Percentiles rank a stretch among this genome's conserved stretches.
Evolutionary conservation across 2,329 filamentous ascomycete genomes (phyloP).

Genomic region (Pestalotiopsis sp.): DNA sequence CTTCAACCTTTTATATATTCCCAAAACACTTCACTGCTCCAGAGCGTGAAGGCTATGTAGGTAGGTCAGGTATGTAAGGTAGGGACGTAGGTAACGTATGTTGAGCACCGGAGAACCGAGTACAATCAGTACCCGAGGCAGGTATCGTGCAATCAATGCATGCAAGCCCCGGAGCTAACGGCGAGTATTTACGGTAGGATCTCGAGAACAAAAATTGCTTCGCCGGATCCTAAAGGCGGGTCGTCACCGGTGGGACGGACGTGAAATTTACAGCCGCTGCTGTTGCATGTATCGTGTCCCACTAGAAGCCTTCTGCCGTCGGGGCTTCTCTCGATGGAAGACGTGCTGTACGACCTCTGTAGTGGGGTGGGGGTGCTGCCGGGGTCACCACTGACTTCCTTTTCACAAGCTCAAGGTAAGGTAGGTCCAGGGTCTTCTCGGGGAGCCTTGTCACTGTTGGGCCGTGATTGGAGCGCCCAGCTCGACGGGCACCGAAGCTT

Average conservation of each 20-base stretch:
- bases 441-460: conserved; percentile 4
- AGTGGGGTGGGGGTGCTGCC: not conserved
- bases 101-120: not conserved
- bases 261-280: not conserved
- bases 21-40: too few relatives aligned
- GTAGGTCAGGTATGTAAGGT: not conserved
- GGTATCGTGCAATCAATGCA: not conserved
- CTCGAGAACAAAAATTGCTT: not conserved
- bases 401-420: not conserved
- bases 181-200: not conserved
- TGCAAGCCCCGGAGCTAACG: not conserved
- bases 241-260: not conserved
- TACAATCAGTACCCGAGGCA: not conserved
- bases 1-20: not conserved
- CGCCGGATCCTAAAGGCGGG: not conserved
- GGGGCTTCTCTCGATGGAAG: not conserved
- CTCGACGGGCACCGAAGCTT: not conserved
- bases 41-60: too few relatives aligned
- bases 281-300: not conserved
- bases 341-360: not conserved
- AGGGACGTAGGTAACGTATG: not conserved
- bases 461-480: not conserved
- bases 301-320: not conserved
- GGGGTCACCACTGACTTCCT: not conserved
- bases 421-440: conserved; percentile 6